Evolutionary conservation across 129 eudicot genomes (phyloP).

Genomic region (Logfia minima): DNA sequence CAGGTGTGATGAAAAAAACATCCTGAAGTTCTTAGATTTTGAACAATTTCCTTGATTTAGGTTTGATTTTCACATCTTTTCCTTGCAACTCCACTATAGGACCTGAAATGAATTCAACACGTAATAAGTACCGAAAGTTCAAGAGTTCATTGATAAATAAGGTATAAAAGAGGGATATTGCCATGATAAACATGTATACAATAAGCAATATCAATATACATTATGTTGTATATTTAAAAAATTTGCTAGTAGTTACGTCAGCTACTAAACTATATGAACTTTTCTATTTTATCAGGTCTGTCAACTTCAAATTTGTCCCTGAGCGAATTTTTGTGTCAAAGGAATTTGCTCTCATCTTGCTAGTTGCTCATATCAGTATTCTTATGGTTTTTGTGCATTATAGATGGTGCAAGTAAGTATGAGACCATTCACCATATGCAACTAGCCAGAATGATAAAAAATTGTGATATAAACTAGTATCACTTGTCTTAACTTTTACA

Average conservation of each 20-base stretch:
- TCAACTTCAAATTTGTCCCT: constrained; percentile 94
- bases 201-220: no score
- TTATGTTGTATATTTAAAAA: neutral
- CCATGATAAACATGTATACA: no score
- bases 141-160: no score
- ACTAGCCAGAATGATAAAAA: neutral
- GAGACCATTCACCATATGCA: constrained; percentile 23
- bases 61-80: no score
- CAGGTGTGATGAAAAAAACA: no score
- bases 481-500: constrained; percentile 29
- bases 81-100: no score
- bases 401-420: constrained; percentile 93
- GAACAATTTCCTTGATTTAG: no score
- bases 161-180: no score
- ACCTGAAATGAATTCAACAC: no score
- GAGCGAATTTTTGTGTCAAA: constrained; percentile 73
- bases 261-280: neutral
- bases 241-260: neutral
- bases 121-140: no score
- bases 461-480: neutral
- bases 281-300: constrained; percentile 63
- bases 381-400: constrained; percentile 68
- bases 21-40: no score
- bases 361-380: constrained; percentile 60
- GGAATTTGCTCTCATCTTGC: constrained; percentile 62